Base-by-base conservation (phyloP, 805 yeast genomes). In the Yarrowia phangngaensis region DNA sequence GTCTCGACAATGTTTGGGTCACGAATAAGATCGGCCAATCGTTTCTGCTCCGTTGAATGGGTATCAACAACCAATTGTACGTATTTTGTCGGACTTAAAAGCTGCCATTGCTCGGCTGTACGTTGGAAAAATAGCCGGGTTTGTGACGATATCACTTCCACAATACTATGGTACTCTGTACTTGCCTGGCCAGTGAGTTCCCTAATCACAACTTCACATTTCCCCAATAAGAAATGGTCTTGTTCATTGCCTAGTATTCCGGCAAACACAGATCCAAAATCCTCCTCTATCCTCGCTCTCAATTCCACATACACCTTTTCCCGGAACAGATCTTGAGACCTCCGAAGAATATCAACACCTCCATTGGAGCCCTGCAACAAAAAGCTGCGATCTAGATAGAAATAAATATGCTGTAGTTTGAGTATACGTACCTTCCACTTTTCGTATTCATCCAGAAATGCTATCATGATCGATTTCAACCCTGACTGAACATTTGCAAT, bases 361-460 rank as follows among this genome's bases (percentile, higher is more conserved):
- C 45, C 45, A 19, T 38, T 38, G 11, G 24, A 23, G 5, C 24
- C 27, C 23, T 38, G 45, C 1, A 38, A 24, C 23, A 38, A 14
- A 11, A 26, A 38, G 11, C 32, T 26, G 24, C 45, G 45, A 32
- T 38, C 45, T 32, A 38, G 17, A 6, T 38, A 38, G 9, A 38
- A 38, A 24, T 38, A 38, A 9, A 38, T 26, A 14, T 27, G 45
- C 19, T 38, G 45, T 4, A 38, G 31, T 11, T 27, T 38, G 32
- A 38, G 32, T 6, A 38, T 11, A 16, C 45, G 31, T 19, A 12
- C 8, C 7, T 6, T n/a, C 45, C 45, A 38, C 24, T 13, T 13
- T 8, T 38, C 45, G 32, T 38, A 38, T 11, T 38, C 45, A 32
- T 38, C 45, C 45, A 38, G 17, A 38, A 38, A 38, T 9, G 32